phyloP scores from a whole-genome alignment of 164 flowering plant species.

The Nymphaea colorata region DNA sequence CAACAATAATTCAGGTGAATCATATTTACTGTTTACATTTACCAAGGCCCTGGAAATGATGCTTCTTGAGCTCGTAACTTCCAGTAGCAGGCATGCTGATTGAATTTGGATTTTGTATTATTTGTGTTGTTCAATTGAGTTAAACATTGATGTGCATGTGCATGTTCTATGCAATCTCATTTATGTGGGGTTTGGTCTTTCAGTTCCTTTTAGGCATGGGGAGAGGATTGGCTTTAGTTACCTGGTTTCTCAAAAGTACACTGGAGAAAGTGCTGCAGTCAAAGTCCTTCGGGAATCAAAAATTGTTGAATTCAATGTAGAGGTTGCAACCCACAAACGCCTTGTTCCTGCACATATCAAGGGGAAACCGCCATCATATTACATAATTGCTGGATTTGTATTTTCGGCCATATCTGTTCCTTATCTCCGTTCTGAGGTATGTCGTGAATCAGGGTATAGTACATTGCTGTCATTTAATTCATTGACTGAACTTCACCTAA shows the following conservation, averaged over 20 bases:
- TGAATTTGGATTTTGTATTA: too few species aligned
- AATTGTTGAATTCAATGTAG: conserved; percentile 38
- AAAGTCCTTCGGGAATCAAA: conserved; percentile 63
- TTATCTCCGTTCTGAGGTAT: conserved; percentile 86
- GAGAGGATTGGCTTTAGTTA: conserved; percentile 97
- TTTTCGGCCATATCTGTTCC: conserved; percentile 74
- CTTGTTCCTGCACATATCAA: conserved; percentile 67
- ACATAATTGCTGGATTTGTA: conserved; percentile 83
- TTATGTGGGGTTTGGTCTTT: conserved; percentile 8
- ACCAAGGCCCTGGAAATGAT: too few species aligned
- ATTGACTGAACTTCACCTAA: background rate
- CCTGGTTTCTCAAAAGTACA: conserved; percentile 87
- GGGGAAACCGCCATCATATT: conserved; percentile 83
- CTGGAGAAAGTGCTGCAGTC: conserved; percentile 63
- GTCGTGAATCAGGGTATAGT: background rate
- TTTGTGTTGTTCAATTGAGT: too few species aligned
- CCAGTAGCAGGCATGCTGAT: too few species aligned
- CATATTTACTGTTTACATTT: too few species aligned
- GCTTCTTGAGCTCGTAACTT: too few species aligned
- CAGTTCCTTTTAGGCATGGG: conserved; percentile 95
- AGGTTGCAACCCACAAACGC: conserved; percentile 48
- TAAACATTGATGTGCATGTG: background rate
- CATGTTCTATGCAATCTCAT: background rate
- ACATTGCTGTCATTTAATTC: background rate
- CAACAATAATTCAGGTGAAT: too few species aligned